phyloP scores from a whole-genome alignment of 805 yeast genomes.

The Kluyveromyces dobzhanskii region DNA sequence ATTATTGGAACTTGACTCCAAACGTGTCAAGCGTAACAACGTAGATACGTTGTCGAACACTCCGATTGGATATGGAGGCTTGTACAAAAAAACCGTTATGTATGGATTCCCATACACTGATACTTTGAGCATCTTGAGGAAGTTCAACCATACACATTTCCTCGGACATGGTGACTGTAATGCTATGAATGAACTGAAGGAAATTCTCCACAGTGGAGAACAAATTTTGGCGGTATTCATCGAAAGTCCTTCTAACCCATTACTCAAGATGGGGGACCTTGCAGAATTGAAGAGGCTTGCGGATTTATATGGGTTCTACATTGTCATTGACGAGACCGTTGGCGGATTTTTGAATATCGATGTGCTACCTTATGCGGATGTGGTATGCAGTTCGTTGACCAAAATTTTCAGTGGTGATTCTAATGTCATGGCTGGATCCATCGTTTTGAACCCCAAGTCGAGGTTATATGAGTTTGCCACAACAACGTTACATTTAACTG shows the following conservation, averaged over 20 bases:
- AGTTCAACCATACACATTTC: constrained; percentile 88
- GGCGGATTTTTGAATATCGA: constrained; percentile 85
- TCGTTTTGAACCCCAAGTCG: constrained; percentile 67
- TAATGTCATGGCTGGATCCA: constrained; percentile 90
- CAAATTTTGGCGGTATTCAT: constrained; percentile 73
- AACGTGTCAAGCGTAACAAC: constrained; percentile 25
- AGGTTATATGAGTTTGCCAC: constrained; percentile 38
- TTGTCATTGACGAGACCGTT: constrained; percentile 89
- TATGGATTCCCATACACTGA: constrained; percentile 97
- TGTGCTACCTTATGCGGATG: constrained; percentile 75
- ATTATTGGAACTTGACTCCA: constrained; percentile 31
- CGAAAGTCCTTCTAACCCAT: constrained; percentile 95
- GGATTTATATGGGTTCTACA: constrained; percentile 60
- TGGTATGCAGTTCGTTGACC: constrained; percentile 79
- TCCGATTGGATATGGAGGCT: constrained; percentile 22
- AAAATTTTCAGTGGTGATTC: constrained; percentile 92
- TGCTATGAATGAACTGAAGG: constrained; percentile 53
- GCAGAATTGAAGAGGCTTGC: constrained; percentile 55
- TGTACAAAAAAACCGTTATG: constrained; percentile 63
- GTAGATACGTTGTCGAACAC: constrained; percentile 10
- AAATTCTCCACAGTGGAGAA: constrained; percentile 50
- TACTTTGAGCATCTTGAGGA: constrained; percentile 73
- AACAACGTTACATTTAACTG: constrained; percentile 33
- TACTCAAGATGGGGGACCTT: constrained; percentile 77
- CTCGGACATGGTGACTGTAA: constrained; percentile 76